These are phyloP conservation scores for Candida sithepensis DNA, from an alignment of 805 yeast genomes.

Conservation along the genomic window DNA sequence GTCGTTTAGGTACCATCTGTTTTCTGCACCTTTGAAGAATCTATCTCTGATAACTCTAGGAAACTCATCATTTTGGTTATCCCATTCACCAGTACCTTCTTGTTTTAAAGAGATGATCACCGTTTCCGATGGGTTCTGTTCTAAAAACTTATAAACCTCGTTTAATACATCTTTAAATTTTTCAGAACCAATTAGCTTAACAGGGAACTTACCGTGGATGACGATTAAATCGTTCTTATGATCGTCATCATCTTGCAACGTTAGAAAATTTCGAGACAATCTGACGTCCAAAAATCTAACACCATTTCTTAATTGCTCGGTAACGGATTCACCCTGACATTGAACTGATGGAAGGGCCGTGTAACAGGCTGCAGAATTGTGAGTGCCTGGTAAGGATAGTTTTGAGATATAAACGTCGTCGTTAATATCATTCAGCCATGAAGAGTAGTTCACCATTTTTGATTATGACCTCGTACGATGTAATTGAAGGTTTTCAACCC, in stretches of 20 bases:
- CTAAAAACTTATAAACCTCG: constrained; percentile 57
- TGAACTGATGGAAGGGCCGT: constrained; percentile 70
- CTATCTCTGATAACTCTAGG: constrained; percentile 56
- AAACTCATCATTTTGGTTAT: constrained; percentile 60
- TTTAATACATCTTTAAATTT: constrained; percentile 48
- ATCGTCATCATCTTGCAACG: constrained; percentile 34
- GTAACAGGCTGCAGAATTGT: constrained; percentile 72
- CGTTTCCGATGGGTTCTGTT: constrained; percentile 50
- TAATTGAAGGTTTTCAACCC: too few species aligned
- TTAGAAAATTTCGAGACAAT: constrained; percentile 54
- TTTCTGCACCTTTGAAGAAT: constrained; percentile 46
- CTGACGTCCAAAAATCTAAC: constrained; percentile 74
- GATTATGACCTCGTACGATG: too few species aligned
- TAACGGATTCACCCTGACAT: constrained; percentile 62
- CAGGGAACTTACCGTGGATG: constrained; percentile 75
- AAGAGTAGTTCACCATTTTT: constrained; percentile 19
- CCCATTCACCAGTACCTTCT: constrained; percentile 69
- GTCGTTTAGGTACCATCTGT: constrained; percentile 58
- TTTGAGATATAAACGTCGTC: constrained; percentile 50
- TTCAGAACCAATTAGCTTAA: constrained; percentile 53
- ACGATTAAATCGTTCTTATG: constrained; percentile 53
- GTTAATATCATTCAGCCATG: constrained; percentile 52
- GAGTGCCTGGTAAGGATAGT: constrained; percentile 80
- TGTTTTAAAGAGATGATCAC: constrained; percentile 68
- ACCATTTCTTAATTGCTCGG: constrained; percentile 65